Conservation (phyloP, 2,329 filamentous ascomycete species). For the Fusarium scirpi region DNA sequence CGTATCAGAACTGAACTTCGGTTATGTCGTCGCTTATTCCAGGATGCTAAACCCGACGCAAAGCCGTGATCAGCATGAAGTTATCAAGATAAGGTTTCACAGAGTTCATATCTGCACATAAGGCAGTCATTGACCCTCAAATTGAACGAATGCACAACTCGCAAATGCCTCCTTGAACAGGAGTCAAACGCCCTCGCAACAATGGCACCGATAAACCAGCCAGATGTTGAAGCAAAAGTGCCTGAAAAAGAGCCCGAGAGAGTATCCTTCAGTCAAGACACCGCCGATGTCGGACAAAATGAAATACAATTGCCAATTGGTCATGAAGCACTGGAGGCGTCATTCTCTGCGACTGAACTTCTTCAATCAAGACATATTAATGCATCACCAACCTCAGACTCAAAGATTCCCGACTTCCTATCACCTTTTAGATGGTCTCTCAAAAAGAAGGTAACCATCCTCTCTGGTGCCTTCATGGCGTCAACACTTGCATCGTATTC, state of each 20-base stretch:
- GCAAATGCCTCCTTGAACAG: fast-evolving
- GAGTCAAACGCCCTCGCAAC: fast-evolving
- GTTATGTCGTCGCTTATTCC: not conserved
- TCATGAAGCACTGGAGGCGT: conserved; percentile 6
- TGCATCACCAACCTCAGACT: not conserved
- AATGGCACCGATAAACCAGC: not conserved
- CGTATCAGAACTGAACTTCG: not conserved
- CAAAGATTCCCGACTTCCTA: not conserved
- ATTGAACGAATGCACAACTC: not conserved
- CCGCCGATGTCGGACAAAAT: not conserved
- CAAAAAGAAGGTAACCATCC: conserved; percentile 33
- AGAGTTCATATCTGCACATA: not conserved
- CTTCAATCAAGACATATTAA: not conserved
- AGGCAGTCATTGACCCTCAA: too few species aligned
- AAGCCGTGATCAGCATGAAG: not conserved
- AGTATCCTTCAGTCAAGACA: not conserved
- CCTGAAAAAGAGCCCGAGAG: not conserved
- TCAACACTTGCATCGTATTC: conserved; percentile 73
- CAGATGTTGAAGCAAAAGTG: not conserved
- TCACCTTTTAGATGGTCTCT: conserved; percentile 31
- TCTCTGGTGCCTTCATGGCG: conserved; percentile 50
- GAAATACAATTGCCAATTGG: not conserved
- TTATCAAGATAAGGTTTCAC: not conserved
- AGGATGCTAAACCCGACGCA: not conserved
- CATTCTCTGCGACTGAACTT: not conserved